Conservation (phyloP, 2,329 filamentous ascomycete species). For the Alternaria postmessia region DNA sequence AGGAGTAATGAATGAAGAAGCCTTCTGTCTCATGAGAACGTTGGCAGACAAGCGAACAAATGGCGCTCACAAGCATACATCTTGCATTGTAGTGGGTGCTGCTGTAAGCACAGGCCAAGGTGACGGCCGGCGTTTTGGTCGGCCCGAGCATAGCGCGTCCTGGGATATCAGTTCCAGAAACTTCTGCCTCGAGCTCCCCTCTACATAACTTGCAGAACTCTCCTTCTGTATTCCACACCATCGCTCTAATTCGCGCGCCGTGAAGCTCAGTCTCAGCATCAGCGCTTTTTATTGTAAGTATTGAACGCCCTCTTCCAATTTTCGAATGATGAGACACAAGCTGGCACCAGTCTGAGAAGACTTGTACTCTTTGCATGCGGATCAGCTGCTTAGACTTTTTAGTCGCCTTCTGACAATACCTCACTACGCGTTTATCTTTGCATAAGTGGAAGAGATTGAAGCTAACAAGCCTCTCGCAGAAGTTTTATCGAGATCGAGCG, state of each 20-base stretch:
- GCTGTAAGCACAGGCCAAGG: conserved; percentile 8
- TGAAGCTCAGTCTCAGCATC: not conserved
- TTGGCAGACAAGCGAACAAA: not conserved
- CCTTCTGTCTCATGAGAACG: not conserved
- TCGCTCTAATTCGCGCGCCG: conserved; percentile 3
- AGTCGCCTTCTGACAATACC: conserved; percentile 35
- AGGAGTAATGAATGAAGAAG: not conserved
- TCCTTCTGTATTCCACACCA: conserved; percentile 1
- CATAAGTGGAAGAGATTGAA: conserved; percentile 5
- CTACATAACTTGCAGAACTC: conserved; percentile 22
- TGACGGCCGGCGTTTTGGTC: conserved; percentile 12
- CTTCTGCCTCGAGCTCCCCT: conserved; percentile 28
- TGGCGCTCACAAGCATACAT: not conserved
- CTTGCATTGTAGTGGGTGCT: not conserved
- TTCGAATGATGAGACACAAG: conserved; percentile 65
- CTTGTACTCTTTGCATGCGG: conserved; percentile 70
- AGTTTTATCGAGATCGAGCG: not conserved
- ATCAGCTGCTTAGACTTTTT: conserved; percentile 62
- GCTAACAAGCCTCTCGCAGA: conserved; percentile 15
- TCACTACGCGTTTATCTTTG: conserved; percentile 1
- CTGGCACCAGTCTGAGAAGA: conserved; percentile 74
- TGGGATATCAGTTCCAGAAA: conserved; percentile 34
- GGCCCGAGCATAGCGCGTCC: conserved; percentile 19
- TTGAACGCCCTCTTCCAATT: conserved; percentile 2
- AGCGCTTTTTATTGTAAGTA: conserved; percentile 21